Evolutionary conservation across 148 eudicot species (phyloP).

Genomic region (Cornus kousa): DNA sequence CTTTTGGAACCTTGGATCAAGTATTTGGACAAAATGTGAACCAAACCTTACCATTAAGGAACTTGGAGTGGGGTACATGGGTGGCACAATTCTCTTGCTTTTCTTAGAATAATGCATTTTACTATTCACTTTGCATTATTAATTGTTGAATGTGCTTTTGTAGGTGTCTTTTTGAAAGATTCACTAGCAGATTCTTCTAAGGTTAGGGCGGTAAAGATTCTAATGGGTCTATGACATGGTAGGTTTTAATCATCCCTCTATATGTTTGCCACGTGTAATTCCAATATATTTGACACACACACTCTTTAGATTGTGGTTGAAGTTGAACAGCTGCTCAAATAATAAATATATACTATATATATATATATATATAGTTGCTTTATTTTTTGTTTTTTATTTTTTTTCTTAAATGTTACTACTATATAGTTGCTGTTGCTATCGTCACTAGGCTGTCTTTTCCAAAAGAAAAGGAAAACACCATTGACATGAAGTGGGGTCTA

Average conservation of each 20-base stretch:
- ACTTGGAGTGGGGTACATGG: slow-evolving; percentile 3
- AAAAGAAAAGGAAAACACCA: not conserved
- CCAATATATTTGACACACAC: not conserved
- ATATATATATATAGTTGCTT: no score
- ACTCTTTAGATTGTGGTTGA: not conserved
- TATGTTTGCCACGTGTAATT: slow-evolving; percentile 1
- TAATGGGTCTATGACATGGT: not conserved
- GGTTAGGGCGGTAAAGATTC: not conserved
- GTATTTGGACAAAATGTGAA: not conserved
- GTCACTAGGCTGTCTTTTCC: not conserved
- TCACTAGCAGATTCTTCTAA: not conserved
- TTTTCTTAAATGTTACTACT: no score
- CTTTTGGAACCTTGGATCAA: slow-evolving; percentile 9
- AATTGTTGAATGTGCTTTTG: not conserved
- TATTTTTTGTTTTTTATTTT: no score
- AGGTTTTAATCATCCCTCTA: not conserved
- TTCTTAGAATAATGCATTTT: not conserved
- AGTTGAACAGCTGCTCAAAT: not conserved
- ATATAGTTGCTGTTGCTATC: not conserved
- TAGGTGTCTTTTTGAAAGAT: not conserved
- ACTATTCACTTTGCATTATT: not conserved
- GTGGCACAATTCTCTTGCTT: not conserved
- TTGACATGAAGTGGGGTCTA: not conserved
- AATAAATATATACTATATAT: not conserved
- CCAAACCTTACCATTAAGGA: not conserved